A percentile compares a stretch with the other conserved stretches of the same genome.
Evolutionary conservation across 2,329 filamentous ascomycete species (phyloP).

Genomic region (Sphaerulina musiva): DNA sequence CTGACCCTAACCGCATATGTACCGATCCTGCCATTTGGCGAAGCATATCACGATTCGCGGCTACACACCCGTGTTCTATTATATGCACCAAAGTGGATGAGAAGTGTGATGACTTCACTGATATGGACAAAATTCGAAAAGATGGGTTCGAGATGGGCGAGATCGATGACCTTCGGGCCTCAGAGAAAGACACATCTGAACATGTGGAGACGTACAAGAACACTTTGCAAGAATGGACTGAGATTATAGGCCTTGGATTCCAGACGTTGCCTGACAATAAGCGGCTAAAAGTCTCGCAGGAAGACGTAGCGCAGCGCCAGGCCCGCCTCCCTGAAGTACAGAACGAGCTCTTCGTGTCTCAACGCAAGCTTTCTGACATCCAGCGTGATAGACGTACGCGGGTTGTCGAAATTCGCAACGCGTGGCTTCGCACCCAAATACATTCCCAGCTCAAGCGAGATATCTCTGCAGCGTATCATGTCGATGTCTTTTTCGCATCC

Average conservation of each 20-base stretch:
- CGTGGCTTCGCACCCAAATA: not conserved
- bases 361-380: too few relatives aligned
- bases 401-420: too few relatives aligned
- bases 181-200: too few relatives aligned
- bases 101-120: not conserved
- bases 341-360: too few relatives aligned
- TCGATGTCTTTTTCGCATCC: conserved; percentile 22
- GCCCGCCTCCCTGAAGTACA: too few relatives aligned
- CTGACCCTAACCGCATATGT: not conserved
- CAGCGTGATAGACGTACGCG: too few relatives aligned
- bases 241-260: too few relatives aligned
- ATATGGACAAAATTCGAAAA: not conserved
- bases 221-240: too few relatives aligned
- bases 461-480: conserved; percentile 2
- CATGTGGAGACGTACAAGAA: too few relatives aligned
- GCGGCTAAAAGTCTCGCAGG: too few relatives aligned
- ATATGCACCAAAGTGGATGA: conserved; percentile 8
- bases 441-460: conserved; percentile 2
- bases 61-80: not conserved
- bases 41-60: not conserved
- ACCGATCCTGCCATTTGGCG: not conserved
- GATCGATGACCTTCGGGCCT: not conserved
- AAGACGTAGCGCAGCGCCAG: too few relatives aligned
- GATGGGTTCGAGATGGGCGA: not conserved
- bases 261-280: too few relatives aligned